These are phyloP conservation scores for Cichorium intybus DNA, from an alignment of 140 eudicot species.

Conservation along the genomic window DNA sequence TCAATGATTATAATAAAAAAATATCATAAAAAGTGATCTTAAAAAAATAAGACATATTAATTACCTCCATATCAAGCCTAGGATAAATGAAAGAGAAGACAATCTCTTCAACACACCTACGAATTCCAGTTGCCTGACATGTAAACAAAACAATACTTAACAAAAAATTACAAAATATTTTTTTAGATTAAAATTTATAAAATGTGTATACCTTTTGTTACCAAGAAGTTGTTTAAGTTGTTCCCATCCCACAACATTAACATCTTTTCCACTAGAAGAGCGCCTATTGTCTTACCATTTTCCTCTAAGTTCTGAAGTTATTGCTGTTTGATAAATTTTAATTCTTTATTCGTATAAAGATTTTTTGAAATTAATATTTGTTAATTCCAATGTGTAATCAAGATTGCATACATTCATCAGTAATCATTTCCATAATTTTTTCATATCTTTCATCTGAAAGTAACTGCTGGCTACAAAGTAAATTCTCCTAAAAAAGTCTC, in stretches of 20 bases:
- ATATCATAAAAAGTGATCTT: background rate
- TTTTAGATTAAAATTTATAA: background rate
- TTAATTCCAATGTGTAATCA: background rate
- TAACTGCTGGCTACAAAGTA: conserved; percentile 61
- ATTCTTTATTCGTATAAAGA: background rate
- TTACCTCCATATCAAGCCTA: conserved; percentile 93
- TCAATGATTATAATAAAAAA: conserved; percentile 5
- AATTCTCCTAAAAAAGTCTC: conserved; percentile 51
- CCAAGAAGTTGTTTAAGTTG: conserved; percentile 64
- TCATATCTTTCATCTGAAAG: conserved; percentile 76
- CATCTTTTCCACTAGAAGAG: conserved; percentile 49
- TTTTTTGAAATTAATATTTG: conserved; percentile 12
- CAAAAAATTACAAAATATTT: background rate
- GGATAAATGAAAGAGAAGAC: conserved; percentile 81
- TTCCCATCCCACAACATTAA: conserved; percentile 68
- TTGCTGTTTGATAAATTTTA: conserved; percentile 42
- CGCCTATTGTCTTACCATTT: conserved; percentile 71
- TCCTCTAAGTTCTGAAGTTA: conserved; percentile 60
- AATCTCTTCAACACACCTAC: conserved; percentile 78
- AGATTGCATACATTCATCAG: conserved; percentile 62
- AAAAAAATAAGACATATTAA: no score
- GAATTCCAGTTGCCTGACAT: conserved; percentile 58
- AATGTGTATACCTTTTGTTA: conserved; percentile 59
- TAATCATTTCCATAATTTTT: conserved; percentile 76
- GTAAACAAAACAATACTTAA: conserved; percentile 8